Conservation (phyloP, 371 early-diverging fungal genomes). For the Dipsacomyces acuminosporus region DNA sequence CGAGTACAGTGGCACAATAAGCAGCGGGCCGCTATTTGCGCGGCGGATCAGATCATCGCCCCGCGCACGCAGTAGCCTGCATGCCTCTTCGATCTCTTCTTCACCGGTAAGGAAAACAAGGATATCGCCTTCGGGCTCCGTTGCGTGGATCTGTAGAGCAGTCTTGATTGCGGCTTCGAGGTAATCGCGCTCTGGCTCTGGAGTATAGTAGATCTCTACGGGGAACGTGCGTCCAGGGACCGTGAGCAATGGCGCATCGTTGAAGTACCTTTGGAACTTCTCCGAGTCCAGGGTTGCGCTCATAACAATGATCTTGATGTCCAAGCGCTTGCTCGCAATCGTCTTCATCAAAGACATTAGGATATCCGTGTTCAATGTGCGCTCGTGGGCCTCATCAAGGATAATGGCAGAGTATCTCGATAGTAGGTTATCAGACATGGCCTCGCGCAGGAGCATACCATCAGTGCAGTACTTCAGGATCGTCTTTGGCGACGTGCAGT, state of each 20-base stretch:
- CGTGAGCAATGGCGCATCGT: constrained; percentile 61
- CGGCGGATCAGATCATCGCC: constrained; percentile 58
- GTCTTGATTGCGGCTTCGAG: constrained; percentile 82
- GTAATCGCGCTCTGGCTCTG: constrained; percentile 83
- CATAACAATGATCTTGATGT: constrained; percentile 86
- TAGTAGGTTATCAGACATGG: constrained; percentile 89
- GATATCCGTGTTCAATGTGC: constrained; percentile 92
- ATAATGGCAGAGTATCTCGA: constrained; percentile 85
- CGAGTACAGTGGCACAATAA: constrained; percentile 84
- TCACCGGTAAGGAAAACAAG: constrained; percentile 90
- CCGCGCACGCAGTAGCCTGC: constrained; percentile 63
- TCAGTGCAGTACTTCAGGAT: constrained; percentile 95
- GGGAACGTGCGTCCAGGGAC: constrained; percentile 90
- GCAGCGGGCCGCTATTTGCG: constrained; percentile 62
- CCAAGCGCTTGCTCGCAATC: constrained; percentile 59
- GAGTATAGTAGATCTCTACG: constrained; percentile 85
- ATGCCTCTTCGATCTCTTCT: constrained; percentile 90
- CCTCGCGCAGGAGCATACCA: constrained; percentile 97
- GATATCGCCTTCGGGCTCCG: constrained; percentile 84
- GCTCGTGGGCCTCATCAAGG: constrained; percentile 99
- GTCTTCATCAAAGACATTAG: constrained; percentile 93
- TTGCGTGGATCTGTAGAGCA: constrained; percentile 76
- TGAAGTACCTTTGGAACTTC: constrained; percentile 82
- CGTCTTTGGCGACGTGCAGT: constrained; percentile 76
- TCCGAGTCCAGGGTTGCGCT: constrained; percentile 88